Percentiles rank a stretch among this genome's conserved stretches.
Conservation (phyloP, 2,329 filamentous ascomycete species). For the Chalara sp. region DNA sequence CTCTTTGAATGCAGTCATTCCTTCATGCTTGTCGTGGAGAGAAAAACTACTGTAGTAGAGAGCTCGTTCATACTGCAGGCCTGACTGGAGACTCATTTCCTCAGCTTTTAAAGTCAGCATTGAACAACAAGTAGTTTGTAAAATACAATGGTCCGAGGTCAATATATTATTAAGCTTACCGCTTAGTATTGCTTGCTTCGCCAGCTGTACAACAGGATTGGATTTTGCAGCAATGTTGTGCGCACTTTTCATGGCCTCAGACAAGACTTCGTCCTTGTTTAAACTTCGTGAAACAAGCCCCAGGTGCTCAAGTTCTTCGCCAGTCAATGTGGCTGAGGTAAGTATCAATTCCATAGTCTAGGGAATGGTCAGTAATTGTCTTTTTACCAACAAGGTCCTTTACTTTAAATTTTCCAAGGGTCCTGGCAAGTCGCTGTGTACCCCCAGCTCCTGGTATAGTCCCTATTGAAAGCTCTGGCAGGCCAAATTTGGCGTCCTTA, state of each 20-base stretch:
- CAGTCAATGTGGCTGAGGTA: no score
- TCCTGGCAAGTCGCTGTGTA: constrained; percentile 28
- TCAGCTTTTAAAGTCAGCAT: constrained; percentile 28
- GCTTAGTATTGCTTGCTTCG: constrained; percentile 36
- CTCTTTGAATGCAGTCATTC: constrained; percentile 51
- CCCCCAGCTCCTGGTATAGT: constrained; percentile 26
- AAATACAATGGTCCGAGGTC: background rate
- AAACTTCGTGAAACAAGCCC: no score
- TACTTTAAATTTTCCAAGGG: constrained; percentile 18
- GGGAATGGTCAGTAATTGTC: no score
- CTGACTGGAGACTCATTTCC: constrained; percentile 33
- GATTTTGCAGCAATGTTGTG: constrained; percentile 33
- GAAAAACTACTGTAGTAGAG: constrained; percentile 31
- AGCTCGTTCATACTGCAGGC: constrained; percentile 31
- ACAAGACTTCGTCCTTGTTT: constrained; percentile 24
- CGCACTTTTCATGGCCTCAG: constrained; percentile 33
- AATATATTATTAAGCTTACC: constrained; percentile 23
- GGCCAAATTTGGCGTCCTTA: constrained; percentile 22
- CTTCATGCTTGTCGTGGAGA: constrained; percentile 47
- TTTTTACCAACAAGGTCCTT: no score
- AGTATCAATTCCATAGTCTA: no score
- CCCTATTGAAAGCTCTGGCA: constrained; percentile 28
- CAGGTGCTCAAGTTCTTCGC: no score
- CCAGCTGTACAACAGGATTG: constrained; percentile 33
- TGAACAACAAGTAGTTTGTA: no score